Evolutionary conservation across 352 stramenopile genomes (phyloP).

Genomic region (Phytophthora colocasiae): DNA sequence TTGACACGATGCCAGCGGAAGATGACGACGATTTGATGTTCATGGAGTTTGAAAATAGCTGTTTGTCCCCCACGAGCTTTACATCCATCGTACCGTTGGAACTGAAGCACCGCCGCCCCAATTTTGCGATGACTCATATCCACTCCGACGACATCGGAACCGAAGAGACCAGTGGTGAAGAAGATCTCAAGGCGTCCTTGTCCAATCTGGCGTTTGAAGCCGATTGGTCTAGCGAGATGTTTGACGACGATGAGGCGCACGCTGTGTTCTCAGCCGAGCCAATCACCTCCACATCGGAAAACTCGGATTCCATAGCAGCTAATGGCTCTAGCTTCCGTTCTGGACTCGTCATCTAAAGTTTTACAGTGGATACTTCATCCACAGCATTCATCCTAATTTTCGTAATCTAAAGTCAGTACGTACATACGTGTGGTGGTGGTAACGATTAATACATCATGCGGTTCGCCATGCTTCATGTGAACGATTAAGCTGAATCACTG

Average conservation of each 20-base stretch:
- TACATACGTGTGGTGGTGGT: not conserved
- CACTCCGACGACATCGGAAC: slow-evolving; percentile 18
- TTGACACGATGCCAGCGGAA: slow-evolving; percentile 12
- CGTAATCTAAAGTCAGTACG: slow-evolving; percentile 21
- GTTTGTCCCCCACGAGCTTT: slow-evolving; percentile 32
- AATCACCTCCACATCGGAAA: slow-evolving; percentile 11
- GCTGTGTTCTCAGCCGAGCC: slow-evolving; percentile 17
- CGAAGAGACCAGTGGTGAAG: slow-evolving; percentile 33
- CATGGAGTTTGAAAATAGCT: slow-evolving; percentile 40
- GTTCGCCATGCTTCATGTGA: too few relatives aligned
- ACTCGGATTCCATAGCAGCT: slow-evolving; percentile 13
- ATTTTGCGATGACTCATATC: slow-evolving; percentile 32
- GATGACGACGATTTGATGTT: slow-evolving; percentile 43
- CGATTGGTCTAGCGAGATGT: slow-evolving; percentile 66
- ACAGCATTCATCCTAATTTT: slow-evolving; percentile 20
- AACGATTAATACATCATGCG: not conserved
- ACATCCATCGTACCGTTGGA: slow-evolving; percentile 57
- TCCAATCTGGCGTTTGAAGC: slow-evolving; percentile 80
- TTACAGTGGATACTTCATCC: slow-evolving; percentile 29
- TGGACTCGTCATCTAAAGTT: slow-evolving; percentile 30
- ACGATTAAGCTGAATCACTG: too few relatives aligned
- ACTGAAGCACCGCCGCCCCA: slow-evolving; percentile 48
- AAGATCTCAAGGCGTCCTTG: slow-evolving; percentile 52
- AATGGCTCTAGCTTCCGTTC: slow-evolving; percentile 15
- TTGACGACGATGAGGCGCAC: slow-evolving; percentile 18